Base-by-base conservation (phyloP, 352 stramenopile genomes). In the Pythium myriotylum region DNA sequence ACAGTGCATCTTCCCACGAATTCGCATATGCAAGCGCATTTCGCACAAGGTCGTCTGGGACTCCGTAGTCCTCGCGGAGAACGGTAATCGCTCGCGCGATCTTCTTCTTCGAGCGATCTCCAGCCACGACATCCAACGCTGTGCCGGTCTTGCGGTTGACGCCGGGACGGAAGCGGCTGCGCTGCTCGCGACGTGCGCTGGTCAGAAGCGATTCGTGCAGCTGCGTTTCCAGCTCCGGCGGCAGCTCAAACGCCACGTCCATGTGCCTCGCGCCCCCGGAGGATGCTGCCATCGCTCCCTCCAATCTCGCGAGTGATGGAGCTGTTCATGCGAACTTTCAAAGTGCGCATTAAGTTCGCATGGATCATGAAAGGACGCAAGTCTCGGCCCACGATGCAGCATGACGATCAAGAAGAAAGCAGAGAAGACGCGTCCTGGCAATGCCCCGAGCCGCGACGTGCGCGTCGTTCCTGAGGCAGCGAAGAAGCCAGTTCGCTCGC, bases 11-110 rank as follows among this genome's bases (percentile, higher is more conserved):
- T 59, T 91, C 84, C 27, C 86, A 68, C 3, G 74, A 71, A 62
- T 92, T 92, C 4, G 73, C 70, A 57, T 89, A 87, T 35, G 46
- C 55, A 20, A 91, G 65, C 19, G 81, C 81, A 26, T 89, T 75
- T 23, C 49, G 55, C 7, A 55, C 57, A 32, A 77, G 65, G 13
- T 41, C 58, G 23, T 73, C 55, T 7, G 61, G 58, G 22, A 77
- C 68, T 3, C 66, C 74, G 20, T 85, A 90, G 40, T 89, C 74
- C 17, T 88, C 76, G 8, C 60, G 68, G n/a, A 91, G 57, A 22
- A 72, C 55, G 7, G 62, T 52, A 13, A 90, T 37, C 4, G 76
- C 79, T 20, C 75, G 73, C 20, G 70, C 66, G 20, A 92, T 69
- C 61, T 79, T 79, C 70, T 86, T 88, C 45, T 76, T 77, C 9